Percentiles rank a stretch among this genome's conserved stretches.
phyloP scores from a whole-genome alignment of 768 basidiomycete species.

The Trametes villosa region DNA sequence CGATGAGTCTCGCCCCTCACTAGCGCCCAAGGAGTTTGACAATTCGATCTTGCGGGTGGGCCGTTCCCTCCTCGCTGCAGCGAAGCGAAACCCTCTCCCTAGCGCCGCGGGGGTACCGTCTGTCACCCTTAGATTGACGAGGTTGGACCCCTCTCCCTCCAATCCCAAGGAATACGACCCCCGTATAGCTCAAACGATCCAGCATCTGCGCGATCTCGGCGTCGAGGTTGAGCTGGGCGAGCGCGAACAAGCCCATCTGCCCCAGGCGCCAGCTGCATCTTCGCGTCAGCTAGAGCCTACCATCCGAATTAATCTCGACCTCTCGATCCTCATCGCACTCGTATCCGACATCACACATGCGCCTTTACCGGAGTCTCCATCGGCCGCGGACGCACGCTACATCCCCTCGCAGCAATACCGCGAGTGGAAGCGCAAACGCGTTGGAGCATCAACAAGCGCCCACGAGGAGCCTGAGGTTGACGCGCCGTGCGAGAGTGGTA shows the following conservation, averaged over 20 bases:
- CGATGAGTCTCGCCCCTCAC: conserved; percentile 37
- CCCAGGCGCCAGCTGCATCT: neutral
- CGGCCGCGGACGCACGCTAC: conserved; percentile 68
- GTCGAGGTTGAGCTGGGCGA: conserved; percentile 72
- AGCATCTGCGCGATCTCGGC: conserved; percentile 60
- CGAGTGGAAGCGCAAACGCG: conserved; percentile 54
- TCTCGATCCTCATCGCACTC: conserved; percentile 80
- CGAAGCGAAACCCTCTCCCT: conserved; percentile 55
- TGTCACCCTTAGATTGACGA: conserved; percentile 69
- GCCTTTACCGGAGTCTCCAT: conserved; percentile 52
- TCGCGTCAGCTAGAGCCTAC: conserved; percentile 50
- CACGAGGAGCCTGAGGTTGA: conserved; percentile 4
- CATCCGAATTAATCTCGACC: conserved; percentile 72
- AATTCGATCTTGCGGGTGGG: conserved; percentile 79
- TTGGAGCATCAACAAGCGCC: neutral
- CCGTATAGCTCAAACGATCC: conserved; percentile 65
- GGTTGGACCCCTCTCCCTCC: conserved; percentile 54
- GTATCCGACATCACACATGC: conserved; percentile 30
- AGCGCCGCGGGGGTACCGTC: conserved; percentile 43
- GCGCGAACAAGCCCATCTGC: conserved; percentile 28
- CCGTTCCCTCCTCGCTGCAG: conserved; percentile 65
- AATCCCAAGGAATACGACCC: conserved; percentile 45
- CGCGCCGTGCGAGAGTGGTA: conserved; percentile 14
- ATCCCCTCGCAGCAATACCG: conserved; percentile 59
- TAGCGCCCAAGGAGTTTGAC: conserved; percentile 59